Evolutionary conservation across 495 filamentous ascomycete species (phyloP).

Genomic region (Xanthoparmelia taractica): DNA sequence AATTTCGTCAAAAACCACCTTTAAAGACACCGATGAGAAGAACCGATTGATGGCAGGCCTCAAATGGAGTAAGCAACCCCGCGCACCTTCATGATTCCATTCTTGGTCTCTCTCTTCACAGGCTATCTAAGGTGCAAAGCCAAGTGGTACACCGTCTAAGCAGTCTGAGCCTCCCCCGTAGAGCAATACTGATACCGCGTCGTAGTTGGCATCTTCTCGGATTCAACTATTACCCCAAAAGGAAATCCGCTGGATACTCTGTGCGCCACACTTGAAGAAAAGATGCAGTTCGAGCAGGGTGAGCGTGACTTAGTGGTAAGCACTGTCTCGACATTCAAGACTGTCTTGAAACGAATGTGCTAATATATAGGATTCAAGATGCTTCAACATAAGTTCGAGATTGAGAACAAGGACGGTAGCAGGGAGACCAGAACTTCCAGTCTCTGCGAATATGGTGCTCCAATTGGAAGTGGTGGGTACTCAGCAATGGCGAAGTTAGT

Average conservation of each 20-base stretch:
- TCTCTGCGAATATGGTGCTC: conserved; percentile 78
- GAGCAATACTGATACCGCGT: neutral
- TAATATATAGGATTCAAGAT: conserved; percentile 33
- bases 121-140: neutral
- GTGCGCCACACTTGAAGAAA: conserved; percentile 81
- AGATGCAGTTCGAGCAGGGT: conserved; percentile 78
- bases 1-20: conserved; percentile 67
- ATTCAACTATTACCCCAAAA: conserved; percentile 60
- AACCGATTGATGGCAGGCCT: conserved; percentile 69
- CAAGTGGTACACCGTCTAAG: neutral
- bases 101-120: neutral
- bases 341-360: neutral
- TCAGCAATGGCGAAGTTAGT: conserved; percentile 85
- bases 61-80: conserved; percentile 47
- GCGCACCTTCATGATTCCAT: neutral
- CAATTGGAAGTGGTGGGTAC: conserved; percentile 56
- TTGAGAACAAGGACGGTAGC: conserved; percentile 70
- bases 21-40: conserved; percentile 64
- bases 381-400: conserved; percentile 89
- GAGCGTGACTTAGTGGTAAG: conserved; percentile 67
- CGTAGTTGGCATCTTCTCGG: conserved; percentile 68
- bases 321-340: neutral
- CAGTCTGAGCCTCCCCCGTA: neutral
- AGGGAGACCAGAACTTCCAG: conserved; percentile 73
- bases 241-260: conserved; percentile 84